phyloP scores from a whole-genome alignment of 192 early-diverging fungal species.

The Mortierella claussenii region DNA sequence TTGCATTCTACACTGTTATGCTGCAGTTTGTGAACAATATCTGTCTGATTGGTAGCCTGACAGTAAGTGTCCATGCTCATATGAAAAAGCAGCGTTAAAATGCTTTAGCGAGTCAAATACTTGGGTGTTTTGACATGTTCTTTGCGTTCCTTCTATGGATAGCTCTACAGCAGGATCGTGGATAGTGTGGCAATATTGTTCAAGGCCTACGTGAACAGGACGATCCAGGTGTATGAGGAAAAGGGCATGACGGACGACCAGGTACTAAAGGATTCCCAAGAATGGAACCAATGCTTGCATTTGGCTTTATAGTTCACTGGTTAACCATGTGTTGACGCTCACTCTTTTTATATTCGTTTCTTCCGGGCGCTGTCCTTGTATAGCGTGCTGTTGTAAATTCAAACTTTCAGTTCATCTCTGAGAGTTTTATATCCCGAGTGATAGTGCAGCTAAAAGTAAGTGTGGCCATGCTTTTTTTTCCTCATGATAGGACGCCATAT shows the following conservation, averaged over 20 bases:
- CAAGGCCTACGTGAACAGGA: conserved; percentile 67
- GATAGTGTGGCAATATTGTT: conserved; percentile 71
- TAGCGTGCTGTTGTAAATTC: conserved; percentile 47
- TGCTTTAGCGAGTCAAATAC: too few relatives aligned
- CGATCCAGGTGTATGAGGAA: conserved; percentile 59
- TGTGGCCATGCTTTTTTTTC: too few relatives aligned
- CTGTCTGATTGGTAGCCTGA: conserved; percentile 72
- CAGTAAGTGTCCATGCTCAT: too few relatives aligned
- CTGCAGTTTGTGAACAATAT: conserved; percentile 79
- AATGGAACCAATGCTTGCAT: too few relatives aligned
- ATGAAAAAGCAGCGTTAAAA: too few relatives aligned
- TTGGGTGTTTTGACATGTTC: not conserved
- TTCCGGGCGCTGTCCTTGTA: too few relatives aligned
- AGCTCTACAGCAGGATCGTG: conserved; percentile 81
- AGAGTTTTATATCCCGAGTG: conserved; percentile 52
- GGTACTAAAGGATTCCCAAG: too few relatives aligned
- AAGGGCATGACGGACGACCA: conserved; percentile 48
- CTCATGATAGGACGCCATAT: too few relatives aligned
- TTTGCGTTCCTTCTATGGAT: not conserved
- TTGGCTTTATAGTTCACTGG: too few relatives aligned
- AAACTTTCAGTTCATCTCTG: conserved; percentile 54
- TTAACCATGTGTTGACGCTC: too few relatives aligned
- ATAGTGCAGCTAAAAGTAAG: conserved; percentile 43
- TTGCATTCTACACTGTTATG: conserved; percentile 74
- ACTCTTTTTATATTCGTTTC: too few relatives aligned